Percentiles rank a stretch among this genome's conserved stretches.
Evolutionary conservation across 352 stramenopile genomes (phyloP).

Genomic region (Pythium myriotylum): DNA sequence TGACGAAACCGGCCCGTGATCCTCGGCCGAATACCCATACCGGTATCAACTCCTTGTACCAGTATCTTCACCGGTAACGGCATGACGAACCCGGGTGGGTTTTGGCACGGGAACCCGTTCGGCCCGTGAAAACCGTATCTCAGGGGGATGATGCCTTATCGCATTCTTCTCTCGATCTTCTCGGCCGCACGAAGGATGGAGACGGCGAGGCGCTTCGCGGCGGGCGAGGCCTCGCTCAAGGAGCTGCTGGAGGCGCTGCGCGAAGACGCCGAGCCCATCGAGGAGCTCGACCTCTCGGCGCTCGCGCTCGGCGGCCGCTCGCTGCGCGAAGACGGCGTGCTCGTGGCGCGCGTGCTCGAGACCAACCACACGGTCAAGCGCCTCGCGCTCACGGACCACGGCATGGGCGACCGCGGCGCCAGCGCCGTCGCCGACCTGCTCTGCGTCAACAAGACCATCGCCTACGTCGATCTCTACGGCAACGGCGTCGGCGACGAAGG

Average conservation of each 20-base stretch:
- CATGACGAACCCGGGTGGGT: no score
- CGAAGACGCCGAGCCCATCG: conserved; percentile 1
- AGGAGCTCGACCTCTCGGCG: conserved; percentile 8
- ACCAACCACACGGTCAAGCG: conserved; percentile 60
- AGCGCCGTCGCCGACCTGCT: conserved; percentile 64
- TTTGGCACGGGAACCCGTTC: no score
- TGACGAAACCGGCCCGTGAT: no score
- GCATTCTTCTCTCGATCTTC: no score
- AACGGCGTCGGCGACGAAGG: conserved; percentile 66
- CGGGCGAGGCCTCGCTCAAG: conserved; percentile 15
- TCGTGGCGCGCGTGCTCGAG: conserved; percentile 58
- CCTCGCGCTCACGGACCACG: conserved; percentile 63
- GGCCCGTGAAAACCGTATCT: no score
- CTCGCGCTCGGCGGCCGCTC: conserved; percentile 1
- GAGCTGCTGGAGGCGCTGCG: conserved; percentile 7
- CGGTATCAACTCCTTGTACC: no score
- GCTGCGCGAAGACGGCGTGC: conserved; percentile 30
- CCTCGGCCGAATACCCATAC: no score
- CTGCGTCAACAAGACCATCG: conserved; percentile 56
- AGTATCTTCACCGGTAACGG: no score
- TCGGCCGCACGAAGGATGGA: no score
- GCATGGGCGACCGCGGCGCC: conserved; percentile 57
- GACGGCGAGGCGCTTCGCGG: conserved; percentile 1
- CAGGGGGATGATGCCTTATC: no score
- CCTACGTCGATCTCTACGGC: conserved; percentile 60